phyloP scores from a whole-genome alignment of 2,329 filamentous ascomycete species.

The Colletotrichum tofieldiae region DNA sequence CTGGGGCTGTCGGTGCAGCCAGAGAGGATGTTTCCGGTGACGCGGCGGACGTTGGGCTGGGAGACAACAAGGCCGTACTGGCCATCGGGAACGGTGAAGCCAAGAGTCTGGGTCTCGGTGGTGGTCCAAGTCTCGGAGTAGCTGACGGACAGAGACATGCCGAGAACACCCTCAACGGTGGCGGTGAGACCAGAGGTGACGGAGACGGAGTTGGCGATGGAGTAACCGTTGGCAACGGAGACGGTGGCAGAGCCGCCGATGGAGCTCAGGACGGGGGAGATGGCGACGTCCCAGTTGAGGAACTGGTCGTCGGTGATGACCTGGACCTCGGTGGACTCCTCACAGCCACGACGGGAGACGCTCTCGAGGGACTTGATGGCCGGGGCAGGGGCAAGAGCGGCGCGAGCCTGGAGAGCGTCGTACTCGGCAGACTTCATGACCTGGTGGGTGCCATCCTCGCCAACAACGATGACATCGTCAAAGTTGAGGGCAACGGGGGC shows the following conservation, averaged over 20 bases:
- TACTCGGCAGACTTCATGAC: constrained; percentile 49
- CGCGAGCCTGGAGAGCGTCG: constrained; percentile 41
- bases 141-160: constrained; percentile 46
- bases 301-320: constrained; percentile 49
- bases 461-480: constrained; percentile 49
- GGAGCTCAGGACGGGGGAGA: constrained; percentile 54
- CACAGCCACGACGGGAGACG: constrained; percentile 41
- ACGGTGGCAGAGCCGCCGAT: constrained; percentile 50
- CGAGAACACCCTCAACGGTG: constrained; percentile 48
- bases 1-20: constrained; percentile 53
- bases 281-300: constrained; percentile 57
- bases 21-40: constrained; percentile 53
- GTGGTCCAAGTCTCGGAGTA: constrained; percentile 51
- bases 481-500: constrained; percentile 38
- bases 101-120: constrained; percentile 50
- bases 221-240: constrained; percentile 52
- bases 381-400: constrained; percentile 31
- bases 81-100: constrained; percentile 52
- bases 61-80: constrained; percentile 58
- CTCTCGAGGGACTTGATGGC: constrained; percentile 5
- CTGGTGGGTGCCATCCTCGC: constrained; percentile 45
- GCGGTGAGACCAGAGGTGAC: constrained; percentile 45
- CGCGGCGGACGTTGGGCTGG: constrained; percentile 53
- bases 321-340: constrained; percentile 46
- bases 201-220: constrained; percentile 51